Base-by-base conservation (phyloP, 2,329 filamentous ascomycete species). In the Talaromyces rugulosus region DNA sequence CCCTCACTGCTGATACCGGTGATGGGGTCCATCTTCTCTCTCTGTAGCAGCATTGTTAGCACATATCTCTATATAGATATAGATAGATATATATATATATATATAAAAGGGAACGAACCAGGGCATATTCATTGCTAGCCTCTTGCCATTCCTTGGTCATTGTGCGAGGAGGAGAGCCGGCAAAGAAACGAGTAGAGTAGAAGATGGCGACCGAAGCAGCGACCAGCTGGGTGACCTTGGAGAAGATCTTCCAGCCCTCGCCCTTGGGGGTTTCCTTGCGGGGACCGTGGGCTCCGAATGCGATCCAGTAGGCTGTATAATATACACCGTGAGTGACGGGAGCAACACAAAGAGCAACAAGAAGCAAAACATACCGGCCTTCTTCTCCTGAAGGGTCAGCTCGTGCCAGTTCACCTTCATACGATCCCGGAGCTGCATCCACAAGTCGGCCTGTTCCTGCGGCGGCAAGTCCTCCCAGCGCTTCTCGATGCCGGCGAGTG, bases 361-460 rank as follows among this genome's bases (percentile, higher is more conserved):
- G 16, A 52, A 31, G 33, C 61, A 33, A 47, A 64, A 91, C 93
- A 78, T 88, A 97, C 95, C 94, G 72, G 95, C 95, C 85, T 96
- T 98, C 91, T 99, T 96, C 87, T 99, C 95, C 81, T 95, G 90
- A 74, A 96, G 70, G 58, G 95, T 97, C 83, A 99, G 83, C 76
- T 98, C 92, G 75, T 89, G 87, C 95, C 95, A 99, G 84, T 92
- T 92, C 72, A 86, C 88, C 90, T 96, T 97, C 95, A 99, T 99
- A 76, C 95, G 90, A 83, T 99, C 95, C 80, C 95, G 88, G 79
- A 99, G 85, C 71, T 90, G 85, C 95, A 99, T 99, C 95, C 95
- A 99, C 72, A 99, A 84, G 77, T 99, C 95, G 70, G 95, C 95
- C 87, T 99, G 95, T 87, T 99, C 95, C 85, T 96, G 92, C 67